Conservation (phyloP, 148 eudicot genomes). For the Dianthus caryophyllus region DNA sequence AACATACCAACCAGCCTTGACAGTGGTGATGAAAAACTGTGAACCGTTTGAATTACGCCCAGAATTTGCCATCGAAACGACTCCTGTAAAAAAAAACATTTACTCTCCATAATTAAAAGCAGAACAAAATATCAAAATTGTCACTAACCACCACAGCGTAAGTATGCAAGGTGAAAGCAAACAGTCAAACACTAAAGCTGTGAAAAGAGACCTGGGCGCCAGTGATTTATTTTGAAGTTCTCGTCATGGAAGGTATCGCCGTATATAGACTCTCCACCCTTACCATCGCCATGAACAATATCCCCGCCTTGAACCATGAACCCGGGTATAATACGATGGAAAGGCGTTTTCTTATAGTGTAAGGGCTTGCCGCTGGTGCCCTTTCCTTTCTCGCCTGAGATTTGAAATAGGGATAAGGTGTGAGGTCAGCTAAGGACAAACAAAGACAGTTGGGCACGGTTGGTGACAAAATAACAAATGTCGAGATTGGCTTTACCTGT, state of each 20-base stretch:
- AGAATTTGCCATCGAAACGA: conserved; percentile 84
- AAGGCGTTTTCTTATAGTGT: conserved; percentile 76
- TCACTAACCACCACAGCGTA: neutral
- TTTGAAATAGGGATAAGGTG: conserved; percentile 2
- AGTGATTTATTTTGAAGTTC: conserved; percentile 72
- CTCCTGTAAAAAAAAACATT: conserved; percentile 53
- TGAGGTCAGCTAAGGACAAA: neutral
- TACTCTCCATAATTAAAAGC: neutral
- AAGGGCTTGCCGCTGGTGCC: conserved; percentile 55
- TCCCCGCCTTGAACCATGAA: conserved; percentile 99
- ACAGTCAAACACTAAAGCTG: neutral
- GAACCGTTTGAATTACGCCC: conserved; percentile 95
- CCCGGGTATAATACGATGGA: conserved; percentile 93
- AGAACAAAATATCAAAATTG: neutral
- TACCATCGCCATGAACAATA: conserved; percentile 63
- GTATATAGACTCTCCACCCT: conserved; percentile 77
- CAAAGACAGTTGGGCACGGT: neutral
- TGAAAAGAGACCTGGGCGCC: conserved; percentile 58
- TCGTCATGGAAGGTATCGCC: conserved; percentile 79
- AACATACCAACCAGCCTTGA: conserved; percentile 86
- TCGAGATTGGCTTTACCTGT: conserved; percentile 50
- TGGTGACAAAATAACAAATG: neutral
- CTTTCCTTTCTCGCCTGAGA: conserved; percentile 69
- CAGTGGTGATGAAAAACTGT: conserved; percentile 93
- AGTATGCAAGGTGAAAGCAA: conserved; percentile 10